Conservation (phyloP, 768 basidiomycete genomes). For the Artomyces pyxidatus region DNA sequence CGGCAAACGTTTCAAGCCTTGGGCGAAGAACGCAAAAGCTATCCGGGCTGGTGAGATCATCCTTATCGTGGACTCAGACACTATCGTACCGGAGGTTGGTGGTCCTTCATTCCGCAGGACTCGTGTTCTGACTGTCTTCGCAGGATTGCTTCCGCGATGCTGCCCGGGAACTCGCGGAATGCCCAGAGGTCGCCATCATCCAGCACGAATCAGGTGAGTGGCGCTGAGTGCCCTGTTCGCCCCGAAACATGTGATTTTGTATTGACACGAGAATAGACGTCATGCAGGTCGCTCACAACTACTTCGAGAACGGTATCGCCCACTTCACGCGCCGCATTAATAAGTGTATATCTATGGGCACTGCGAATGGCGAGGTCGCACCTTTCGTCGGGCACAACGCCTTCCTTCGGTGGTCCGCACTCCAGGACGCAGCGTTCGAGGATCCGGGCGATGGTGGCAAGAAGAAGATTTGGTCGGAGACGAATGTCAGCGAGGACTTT, state of each 20-base stretch:
- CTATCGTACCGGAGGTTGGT: constrained; percentile 63
- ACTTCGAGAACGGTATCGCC: constrained; percentile 86
- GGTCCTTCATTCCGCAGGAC: neutral
- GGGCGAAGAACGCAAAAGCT: constrained; percentile 69
- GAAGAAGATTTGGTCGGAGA: constrained; percentile 74
- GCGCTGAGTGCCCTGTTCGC: constrained; percentile 14
- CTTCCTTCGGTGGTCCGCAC: constrained; percentile 82
- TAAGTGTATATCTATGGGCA: constrained; percentile 70
- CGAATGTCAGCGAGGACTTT: constrained; percentile 78
- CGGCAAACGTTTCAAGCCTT: constrained; percentile 54
- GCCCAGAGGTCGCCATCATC: constrained; percentile 80
- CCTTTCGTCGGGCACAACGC: constrained; percentile 87
- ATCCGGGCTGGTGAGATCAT: constrained; percentile 75
- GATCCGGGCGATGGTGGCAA: constrained; percentile 54
- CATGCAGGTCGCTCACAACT: constrained; percentile 85
- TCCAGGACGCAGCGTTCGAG: constrained; percentile 77
- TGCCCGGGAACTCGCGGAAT: constrained; percentile 74
- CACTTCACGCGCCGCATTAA: constrained; percentile 87
- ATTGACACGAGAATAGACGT: constrained; percentile 42
- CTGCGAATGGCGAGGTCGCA: constrained; percentile 74
- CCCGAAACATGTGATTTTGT: neutral
- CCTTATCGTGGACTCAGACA: constrained; percentile 77
- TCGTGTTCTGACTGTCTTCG: neutral
- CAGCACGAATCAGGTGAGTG: constrained; percentile 77
- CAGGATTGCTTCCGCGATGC: constrained; percentile 88